A percentile compares a stretch with the other conserved stretches of the same genome.
Conservation (phyloP, 495 filamentous ascomycete species). For the Daldinia bambusicola region DNA sequence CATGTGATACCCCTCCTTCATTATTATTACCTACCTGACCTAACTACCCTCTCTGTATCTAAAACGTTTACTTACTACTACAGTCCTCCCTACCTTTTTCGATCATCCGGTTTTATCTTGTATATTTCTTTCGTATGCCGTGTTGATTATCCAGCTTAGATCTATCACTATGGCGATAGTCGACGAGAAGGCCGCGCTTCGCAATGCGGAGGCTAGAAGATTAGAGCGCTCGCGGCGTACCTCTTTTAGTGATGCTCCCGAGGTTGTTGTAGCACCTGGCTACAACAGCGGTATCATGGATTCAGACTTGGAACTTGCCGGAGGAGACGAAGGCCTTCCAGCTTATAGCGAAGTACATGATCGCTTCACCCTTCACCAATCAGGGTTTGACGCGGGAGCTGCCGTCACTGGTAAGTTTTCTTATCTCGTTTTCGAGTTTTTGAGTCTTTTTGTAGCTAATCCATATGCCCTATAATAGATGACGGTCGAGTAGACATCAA, state of each 20-base stretch:
- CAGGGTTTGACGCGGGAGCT: constrained; percentile 60
- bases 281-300: constrained; percentile 36
- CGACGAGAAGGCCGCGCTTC: constrained; percentile 26
- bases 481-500: constrained; percentile 81
- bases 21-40: background rate
- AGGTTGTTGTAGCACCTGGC: constrained; percentile 20
- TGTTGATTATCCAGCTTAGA: background rate
- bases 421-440: background rate
- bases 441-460: constrained; percentile 17
- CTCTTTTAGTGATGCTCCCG: constrained; percentile 32
- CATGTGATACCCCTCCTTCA: constrained; percentile 40
- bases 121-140: constrained; percentile 10
- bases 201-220: background rate
- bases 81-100: background rate
- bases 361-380: constrained; percentile 59
- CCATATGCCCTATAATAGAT: constrained; percentile 46
- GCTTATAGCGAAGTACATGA: constrained; percentile 58
- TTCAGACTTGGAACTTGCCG: constrained; percentile 45
- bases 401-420: constrained; percentile 52
- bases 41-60: background rate
- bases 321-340: constrained; percentile 52
- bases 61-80: background rate
- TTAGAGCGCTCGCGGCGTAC: constrained; percentile 17
- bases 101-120: background rate
- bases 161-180: constrained; percentile 31